These are phyloP conservation scores for Fusarium mangiferae DNA, from an alignment of 2,329 filamentous ascomycete species.

Conservation along the genomic window DNA sequence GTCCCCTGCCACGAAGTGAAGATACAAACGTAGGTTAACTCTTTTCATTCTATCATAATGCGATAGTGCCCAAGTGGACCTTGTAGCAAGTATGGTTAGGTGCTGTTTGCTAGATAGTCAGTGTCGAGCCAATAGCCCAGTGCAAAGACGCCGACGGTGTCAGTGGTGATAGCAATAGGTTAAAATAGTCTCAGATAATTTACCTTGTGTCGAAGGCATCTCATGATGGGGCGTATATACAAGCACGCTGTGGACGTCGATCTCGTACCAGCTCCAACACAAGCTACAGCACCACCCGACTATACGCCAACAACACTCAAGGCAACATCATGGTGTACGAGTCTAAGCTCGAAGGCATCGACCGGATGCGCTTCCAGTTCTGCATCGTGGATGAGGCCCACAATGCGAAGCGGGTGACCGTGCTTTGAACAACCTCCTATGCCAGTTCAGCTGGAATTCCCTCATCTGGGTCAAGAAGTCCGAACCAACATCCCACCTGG, in stretches of 20 bases:
- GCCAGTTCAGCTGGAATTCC: neutral
- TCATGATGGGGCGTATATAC: neutral
- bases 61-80: neutral
- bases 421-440: rapidly evolving
- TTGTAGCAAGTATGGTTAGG: neutral
- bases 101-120: rapidly evolving
- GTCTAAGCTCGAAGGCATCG: neutral
- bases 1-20: no score
- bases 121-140: neutral
- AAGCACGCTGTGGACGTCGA: slow-evolving; percentile 47
- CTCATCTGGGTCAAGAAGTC: slow-evolving; percentile 2
- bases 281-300: slow-evolving; percentile 6
- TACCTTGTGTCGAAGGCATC: neutral
- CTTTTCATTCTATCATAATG: neutral
- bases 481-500: slow-evolving; percentile 34
- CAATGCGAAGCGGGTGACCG: neutral
- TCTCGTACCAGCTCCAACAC: slow-evolving; percentile 14
- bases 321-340: neutral
- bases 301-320: neutral
- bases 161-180: neutral
- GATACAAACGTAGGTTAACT: neutral
- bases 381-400: neutral
- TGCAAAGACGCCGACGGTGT: neutral
- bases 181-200: neutral
- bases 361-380: neutral